phyloP scores from a whole-genome alignment of 2,329 filamentous ascomycete species.

The Xylaria sp. region DNA sequence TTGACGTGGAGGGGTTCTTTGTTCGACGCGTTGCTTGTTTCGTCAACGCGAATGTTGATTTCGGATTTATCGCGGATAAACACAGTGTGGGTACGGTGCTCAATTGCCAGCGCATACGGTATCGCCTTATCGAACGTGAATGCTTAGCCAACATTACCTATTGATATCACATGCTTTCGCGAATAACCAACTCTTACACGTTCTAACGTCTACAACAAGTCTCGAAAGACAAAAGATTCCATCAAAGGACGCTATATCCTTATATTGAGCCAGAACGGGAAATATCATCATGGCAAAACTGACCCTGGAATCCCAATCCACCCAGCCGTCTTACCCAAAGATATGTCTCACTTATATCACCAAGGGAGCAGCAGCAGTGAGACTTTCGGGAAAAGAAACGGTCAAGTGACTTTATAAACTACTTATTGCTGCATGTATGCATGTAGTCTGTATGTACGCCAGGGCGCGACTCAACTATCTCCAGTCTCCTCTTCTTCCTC shows the following conservation, averaged over 20 bases:
- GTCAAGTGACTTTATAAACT: conserved; percentile 25
- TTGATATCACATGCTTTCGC: not conserved
- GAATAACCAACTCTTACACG: not conserved
- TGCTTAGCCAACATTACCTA: not conserved
- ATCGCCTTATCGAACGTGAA: not conserved
- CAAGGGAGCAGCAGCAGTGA: conserved; percentile 1
- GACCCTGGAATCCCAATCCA: conserved; percentile 1
- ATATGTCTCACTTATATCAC: conserved; percentile 11
- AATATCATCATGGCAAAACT: not conserved
- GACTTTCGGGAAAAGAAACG: conserved; percentile 11
- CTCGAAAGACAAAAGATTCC: not conserved
- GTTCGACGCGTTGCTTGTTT: conserved; percentile 18
- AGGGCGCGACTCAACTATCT: conserved; percentile 1
- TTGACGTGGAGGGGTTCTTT: conserved; percentile 14
- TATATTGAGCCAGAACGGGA: not conserved
- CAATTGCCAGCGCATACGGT: not conserved
- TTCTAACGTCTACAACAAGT: not conserved
- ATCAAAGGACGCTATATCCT: not conserved
- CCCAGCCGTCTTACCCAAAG: not conserved
- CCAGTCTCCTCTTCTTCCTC: not conserved
- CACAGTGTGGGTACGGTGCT: conserved; percentile 1
- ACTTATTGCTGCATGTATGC: conserved; percentile 10
- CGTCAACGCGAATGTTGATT: conserved; percentile 23
- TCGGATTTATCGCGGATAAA: conserved; percentile 18
- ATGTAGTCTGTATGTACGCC: conserved; percentile 18